Conservation (phyloP, 2,329 filamentous ascomycete species). For the Xylariales sp. region DNA sequence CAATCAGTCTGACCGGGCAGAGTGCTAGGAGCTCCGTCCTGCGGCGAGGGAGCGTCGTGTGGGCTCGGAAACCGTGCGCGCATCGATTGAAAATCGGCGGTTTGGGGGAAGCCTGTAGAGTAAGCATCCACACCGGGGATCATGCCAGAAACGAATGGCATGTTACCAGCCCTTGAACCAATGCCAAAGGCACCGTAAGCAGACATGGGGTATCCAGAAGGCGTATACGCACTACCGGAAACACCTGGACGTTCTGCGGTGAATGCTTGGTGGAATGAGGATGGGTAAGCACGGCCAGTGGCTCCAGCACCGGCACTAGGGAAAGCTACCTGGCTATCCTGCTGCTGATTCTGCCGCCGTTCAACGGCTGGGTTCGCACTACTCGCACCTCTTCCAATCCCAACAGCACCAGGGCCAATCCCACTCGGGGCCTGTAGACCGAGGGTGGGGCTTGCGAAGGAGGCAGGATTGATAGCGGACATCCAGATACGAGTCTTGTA, state of each 20-base stretch:
- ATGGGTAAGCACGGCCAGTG: constrained; percentile 35
- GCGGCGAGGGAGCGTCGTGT: constrained; percentile 26
- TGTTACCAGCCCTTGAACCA: constrained; percentile 29
- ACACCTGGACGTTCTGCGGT: constrained; percentile 36
- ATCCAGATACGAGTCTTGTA: constrained; percentile 99
- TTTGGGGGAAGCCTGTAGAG: constrained; percentile 31
- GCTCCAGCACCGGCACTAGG: constrained; percentile 27
- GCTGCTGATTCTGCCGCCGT: constrained; percentile 41
- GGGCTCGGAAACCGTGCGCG: constrained; percentile 32
- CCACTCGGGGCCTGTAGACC: constrained; percentile 67
- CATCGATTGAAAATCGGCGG: constrained; percentile 39
- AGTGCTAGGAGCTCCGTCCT: constrained; percentile 21
- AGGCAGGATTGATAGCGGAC: constrained; percentile 97
- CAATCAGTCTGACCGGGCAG: constrained; percentile 52
- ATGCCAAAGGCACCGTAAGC: constrained; percentile 39
- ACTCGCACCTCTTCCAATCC: constrained; percentile 44
- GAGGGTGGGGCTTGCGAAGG: constrained; percentile 76
- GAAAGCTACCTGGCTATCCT: constrained; percentile 35
- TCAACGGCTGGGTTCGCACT: constrained; percentile 36
- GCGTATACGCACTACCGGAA: constrained; percentile 32
- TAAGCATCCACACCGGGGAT: constrained; percentile 38
- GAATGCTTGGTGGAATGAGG: constrained; percentile 36
- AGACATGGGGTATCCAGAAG: constrained; percentile 34
- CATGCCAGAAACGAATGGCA: constrained; percentile 34
- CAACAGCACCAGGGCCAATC: constrained; percentile 63